Percentiles rank a stretch among this genome's conserved stretches.
Evolutionary conservation across 2,329 filamentous ascomycete genomes (phyloP).

Genomic region (Verticillium nubilum): DNA sequence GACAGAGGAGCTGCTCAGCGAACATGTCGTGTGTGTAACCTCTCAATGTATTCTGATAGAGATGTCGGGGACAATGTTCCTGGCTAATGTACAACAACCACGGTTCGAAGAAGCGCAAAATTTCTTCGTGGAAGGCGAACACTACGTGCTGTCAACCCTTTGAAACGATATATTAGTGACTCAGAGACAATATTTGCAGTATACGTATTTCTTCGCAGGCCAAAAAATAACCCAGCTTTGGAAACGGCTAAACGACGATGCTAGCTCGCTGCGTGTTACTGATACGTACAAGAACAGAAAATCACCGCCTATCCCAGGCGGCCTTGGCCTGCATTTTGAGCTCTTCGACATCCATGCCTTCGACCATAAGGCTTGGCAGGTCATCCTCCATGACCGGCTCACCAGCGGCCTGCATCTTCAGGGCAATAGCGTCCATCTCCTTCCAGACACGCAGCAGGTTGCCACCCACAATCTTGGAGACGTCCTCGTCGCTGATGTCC

Average conservation of each 20-base stretch:
- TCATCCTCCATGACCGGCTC: conserved; percentile 50
- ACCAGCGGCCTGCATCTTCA: conserved; percentile 55
- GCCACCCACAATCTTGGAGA: conserved; percentile 67
- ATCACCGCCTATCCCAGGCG: not conserved
- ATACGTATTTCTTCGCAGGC: no score
- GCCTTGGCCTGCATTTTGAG: not conserved
- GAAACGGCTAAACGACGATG: not conserved
- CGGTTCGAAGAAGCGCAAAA: no score
- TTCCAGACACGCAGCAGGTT: conserved; percentile 83
- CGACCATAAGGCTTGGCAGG: conserved; percentile 18
- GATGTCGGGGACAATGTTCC: not conserved
- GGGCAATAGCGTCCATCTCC: conserved; percentile 68
- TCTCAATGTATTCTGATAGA: not conserved
- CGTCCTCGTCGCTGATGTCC: conserved; percentile 70
- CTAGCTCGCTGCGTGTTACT: not conserved
- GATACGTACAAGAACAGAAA: not conserved
- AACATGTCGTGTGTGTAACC: not conserved
- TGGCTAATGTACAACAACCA: not conserved
- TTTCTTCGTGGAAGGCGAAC: no score
- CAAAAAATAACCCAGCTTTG: no score
- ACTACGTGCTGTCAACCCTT: no score
- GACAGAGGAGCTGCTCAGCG: not conserved
- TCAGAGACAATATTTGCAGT: no score
- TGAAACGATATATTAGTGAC: no score
- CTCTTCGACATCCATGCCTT: not conserved